These are phyloP conservation scores for Dalbergia cultrata DNA, from an alignment of 306 rosid species.

Conservation along the genomic window DNA sequence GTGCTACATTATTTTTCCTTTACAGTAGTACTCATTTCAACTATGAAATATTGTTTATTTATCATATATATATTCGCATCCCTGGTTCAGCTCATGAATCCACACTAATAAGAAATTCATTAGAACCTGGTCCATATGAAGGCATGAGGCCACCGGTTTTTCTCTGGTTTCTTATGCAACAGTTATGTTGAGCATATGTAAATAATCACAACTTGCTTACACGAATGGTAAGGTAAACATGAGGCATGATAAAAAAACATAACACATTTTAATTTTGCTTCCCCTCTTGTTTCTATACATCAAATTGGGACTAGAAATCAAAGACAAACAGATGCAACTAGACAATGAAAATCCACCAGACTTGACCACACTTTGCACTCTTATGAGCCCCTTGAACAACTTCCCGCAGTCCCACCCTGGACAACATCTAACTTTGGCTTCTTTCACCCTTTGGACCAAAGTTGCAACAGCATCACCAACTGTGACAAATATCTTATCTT, in stretches of 20 bases:
- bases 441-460: slow-evolving; percentile 47
- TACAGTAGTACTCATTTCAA: too few species aligned
- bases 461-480: slow-evolving; percentile 75
- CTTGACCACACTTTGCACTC: neutral
- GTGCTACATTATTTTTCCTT: too few species aligned
- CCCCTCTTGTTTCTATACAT: neutral
- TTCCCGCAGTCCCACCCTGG: slow-evolving; percentile 1
- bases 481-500: slow-evolving; percentile 70
- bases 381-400: neutral
- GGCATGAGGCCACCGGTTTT: neutral
- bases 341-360: neutral
- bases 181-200: neutral
- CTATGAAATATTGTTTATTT: neutral
- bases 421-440: neutral
- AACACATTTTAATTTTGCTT: neutral
- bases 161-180: neutral
- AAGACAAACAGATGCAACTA: neutral
- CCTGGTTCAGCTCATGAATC: neutral
- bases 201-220: neutral
- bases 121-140: neutral
- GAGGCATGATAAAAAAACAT: neutral
- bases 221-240: neutral
- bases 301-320: neutral
- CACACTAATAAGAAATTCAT: neutral
- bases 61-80: neutral